Base-by-base conservation (phyloP, 1,284 basidiomycete species). In the Coniferiporia sulphurascens region DNA sequence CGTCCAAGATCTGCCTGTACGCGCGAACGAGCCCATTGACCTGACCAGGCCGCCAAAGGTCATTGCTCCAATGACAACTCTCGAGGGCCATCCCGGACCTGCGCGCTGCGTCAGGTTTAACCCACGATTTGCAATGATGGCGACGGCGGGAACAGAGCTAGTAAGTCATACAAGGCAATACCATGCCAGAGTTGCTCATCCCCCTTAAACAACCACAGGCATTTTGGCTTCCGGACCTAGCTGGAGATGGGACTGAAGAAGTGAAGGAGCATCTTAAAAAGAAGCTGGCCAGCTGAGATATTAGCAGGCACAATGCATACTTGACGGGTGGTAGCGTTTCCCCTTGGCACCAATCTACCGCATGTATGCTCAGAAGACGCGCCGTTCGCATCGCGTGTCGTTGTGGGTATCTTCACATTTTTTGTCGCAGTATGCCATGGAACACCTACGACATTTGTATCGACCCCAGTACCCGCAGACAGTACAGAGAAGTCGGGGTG, bases 61-160 rank as follows among this genome's bases (percentile, higher is more conserved):
- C 54, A 66, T 93, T 32, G 74, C 78, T 55, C 87, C 91, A 1
- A 63, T 86, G 17, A 73, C 76, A 8, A 75, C 69, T 15, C 72
- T 92, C 48, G 91, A 92, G 44, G 89, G 87, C 0, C 89, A 95
- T 70, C 84, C 88, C 6, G 85, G 85, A n/a, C 89, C 91, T 22
- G 83, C 87, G 34, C 77, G 95, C 68, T 92, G 91, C 63, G 90
- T 96, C 2, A 83, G 80, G 65, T 95, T 95, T 71, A 97, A 95
- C 68, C 93, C 94, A 6, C 82, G 91, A 58, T 79, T 84, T 61
- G 86, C 86, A n/a, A 95, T 97, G 91, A 79, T 97, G 78, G 89
- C 84, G 54, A 86, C 86, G 1, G 95, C 90, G 10, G 94, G 93
- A 4, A 79, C 85, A 59, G 92, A 95, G 69, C 70, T 96, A 74